These are phyloP conservation scores for Cicer bijugum DNA, from an alignment of 306 rosid genomes.

Conservation along the genomic window DNA sequence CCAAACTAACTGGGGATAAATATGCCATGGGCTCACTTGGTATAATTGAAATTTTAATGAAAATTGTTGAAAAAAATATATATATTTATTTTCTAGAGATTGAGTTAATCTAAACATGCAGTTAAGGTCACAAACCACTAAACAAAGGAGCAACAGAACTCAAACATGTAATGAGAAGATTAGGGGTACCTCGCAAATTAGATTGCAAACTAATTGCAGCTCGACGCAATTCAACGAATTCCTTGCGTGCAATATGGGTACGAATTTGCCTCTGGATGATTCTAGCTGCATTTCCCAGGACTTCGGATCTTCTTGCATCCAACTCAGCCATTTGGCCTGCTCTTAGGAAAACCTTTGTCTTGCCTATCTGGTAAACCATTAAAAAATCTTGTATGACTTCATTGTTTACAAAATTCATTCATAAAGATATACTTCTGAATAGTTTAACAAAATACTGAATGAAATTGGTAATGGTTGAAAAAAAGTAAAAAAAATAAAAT, in stretches of 20 bases:
- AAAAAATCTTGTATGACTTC: conserved; percentile 47
- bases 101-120: conserved; percentile 12
- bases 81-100: neutral
- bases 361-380: conserved; percentile 86
- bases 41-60: neutral
- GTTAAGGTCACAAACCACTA: conserved; percentile 31
- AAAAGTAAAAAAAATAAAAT: conserved; percentile 8
- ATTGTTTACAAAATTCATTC: conserved; percentile 31
- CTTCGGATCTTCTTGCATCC: conserved; percentile 97
- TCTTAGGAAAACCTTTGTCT: conserved; percentile 86
- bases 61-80: neutral
- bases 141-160: conserved; percentile 40
- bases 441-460: conserved; percentile 17
- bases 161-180: conserved; percentile 40
- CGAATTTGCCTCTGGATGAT: conserved; percentile 93
- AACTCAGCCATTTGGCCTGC: conserved; percentile 99
- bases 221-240: conserved; percentile 72
- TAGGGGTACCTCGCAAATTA: conserved; percentile 76
- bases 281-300: conserved; percentile 96
- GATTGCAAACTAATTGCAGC: conserved; percentile 91
- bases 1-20: conserved; percentile 27
- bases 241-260: conserved; percentile 89
- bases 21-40: conserved; percentile 1
- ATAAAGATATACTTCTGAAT: conserved; percentile 16
- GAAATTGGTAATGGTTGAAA: conserved; percentile 34